A percentile compares a stretch with the other conserved stretches of the same genome.
phyloP scores from a whole-genome alignment of 106 monocot species.

The Iris macrosiphon region DNA sequence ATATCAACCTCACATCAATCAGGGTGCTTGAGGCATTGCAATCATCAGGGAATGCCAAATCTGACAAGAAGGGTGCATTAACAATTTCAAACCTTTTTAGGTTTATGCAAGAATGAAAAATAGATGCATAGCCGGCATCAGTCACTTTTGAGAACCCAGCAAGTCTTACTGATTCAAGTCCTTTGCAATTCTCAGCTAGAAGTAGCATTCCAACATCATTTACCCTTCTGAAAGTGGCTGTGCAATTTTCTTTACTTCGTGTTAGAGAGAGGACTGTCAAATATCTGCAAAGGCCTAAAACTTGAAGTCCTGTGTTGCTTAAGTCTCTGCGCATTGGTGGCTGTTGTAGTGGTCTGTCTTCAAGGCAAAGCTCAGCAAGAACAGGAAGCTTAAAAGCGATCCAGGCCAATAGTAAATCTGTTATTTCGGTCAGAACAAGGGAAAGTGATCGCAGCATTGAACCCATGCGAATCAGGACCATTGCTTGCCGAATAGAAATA shows the following conservation, averaged over 20 bases:
- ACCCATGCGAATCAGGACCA: slow-evolving; percentile 8
- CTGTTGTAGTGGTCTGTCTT: slow-evolving; percentile 46
- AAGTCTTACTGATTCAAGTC: slow-evolving; percentile 59
- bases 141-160: slow-evolving; percentile 85
- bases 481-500: slow-evolving; percentile 25
- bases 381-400: slow-evolving; percentile 37
- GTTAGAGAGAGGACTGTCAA: slow-evolving; percentile 56
- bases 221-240: slow-evolving; percentile 47
- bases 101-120: slow-evolving; percentile 63
- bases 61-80: slow-evolving; percentile 51
- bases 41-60: slow-evolving; percentile 68
- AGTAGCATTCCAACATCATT: slow-evolving; percentile 71
- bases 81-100: slow-evolving; percentile 61
- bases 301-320: slow-evolving; percentile 57
- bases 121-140: slow-evolving; percentile 74
- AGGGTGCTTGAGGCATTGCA: slow-evolving; percentile 21
- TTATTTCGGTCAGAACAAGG: slow-evolving; percentile 57
- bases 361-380: slow-evolving; percentile 58
- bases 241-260: slow-evolving; percentile 23
- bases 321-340: slow-evolving; percentile 36
- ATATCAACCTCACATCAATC: slow-evolving; percentile 59
- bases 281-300: slow-evolving; percentile 31
- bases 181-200: slow-evolving; percentile 50
- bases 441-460: slow-evolving; percentile 44
- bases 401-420: slow-evolving; percentile 42